Evolutionary conservation across 208 protist species (phyloP), one percentile per base, ranked within the genome.

Genomic region (Novymonas esmeraldas): DNA sequence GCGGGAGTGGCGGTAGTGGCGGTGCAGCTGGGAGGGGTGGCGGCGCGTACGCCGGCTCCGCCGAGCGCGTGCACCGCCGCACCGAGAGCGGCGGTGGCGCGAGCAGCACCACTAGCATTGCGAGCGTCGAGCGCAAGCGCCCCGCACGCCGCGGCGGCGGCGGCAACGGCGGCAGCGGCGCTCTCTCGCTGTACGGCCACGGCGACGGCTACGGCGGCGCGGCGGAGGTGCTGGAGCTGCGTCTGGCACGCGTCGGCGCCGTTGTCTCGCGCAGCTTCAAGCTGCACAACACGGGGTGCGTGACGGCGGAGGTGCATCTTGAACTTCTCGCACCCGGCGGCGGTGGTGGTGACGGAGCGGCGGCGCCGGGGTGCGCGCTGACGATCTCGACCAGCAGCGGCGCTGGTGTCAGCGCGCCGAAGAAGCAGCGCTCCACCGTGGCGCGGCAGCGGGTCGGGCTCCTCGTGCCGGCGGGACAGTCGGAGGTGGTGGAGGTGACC

Each of bases 291-390:
- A 87, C 77, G 5, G 94, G 95, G 6, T 67, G 82, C 18, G 64
- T 99, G 24, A 58, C 78, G 3, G 95, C 95, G 22, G 80, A 89
- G 20, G 83, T 98, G 58, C 81, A 82, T 18, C 48, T 98, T 28
- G 78, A 81, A 10, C 39, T 89, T n/a, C 46, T 81, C 28, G 6
- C 28, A 18, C 16, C 31, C 6, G 45, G n/a, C 24, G 61, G 16
- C 10, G 45, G 31, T 7, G 61, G 38, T 14, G 39, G 28, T 6
- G 46, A 3, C 28, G 11, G 24, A 11, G 10, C 42, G 56, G 71
- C 13, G 97, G 98, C 75, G 77, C 79, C n/a, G 88, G 89, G 6
- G 75, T 95, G 42, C 55, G 82, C 28, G 31, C 91, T 50, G 72
- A 70, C 28, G n/a, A 70, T 45, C 33, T 64, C 11, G 26, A 38